Evolutionary conservation across 345 rosid genomes (phyloP), one percentile per base, ranked within the genome.

Genomic region (Abelmoschus esculentus): DNA sequence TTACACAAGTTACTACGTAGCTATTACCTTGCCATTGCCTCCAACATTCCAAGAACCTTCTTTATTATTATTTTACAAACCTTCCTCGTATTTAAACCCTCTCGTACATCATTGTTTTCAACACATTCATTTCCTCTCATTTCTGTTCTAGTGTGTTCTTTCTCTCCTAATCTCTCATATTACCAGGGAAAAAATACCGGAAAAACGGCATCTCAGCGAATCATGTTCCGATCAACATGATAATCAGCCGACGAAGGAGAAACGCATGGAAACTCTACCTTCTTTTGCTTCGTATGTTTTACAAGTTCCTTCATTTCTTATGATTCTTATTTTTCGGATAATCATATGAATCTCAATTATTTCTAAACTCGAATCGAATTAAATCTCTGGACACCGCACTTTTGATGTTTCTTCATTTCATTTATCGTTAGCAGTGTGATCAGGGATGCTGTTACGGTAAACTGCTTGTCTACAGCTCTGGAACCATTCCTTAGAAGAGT

Each of bases 401-500:
- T 36, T 36, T 11, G 4, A 46, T 46, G 13, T 4, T 46, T 46
- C 15, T 49, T 3, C 53, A 14, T 11, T 14, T 13, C 50, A 46
- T 49, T 38, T 53, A 2, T 26, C 62, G 38, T 44, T 31, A 60
- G 49, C 83, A 93, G 98, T 71, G 84, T 89, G 47, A 77, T 89
- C 28, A 81, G 80, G 54, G 87, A 87, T 78, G 85, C 78, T 17
- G 70, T 85, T 7, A 69, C 75, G 85, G 78, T 81, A 74, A 88
- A 85, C 65, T 78, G 77, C 66, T 47, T 86, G 12, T 74, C 81
- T 29, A 18, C 80, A n/a, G 86, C 89, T 70, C 73, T 93, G 60
- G 98, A 89, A 80, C 98, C 98, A 5, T 15, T 88, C 81, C 77
- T 93, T 29, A 77, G 98, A 74, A 86, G 73, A 78, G 96, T 91